Evolutionary conservation across 129 eudicot species (phyloP).

Genomic region (Glebionis coronaria): DNA sequence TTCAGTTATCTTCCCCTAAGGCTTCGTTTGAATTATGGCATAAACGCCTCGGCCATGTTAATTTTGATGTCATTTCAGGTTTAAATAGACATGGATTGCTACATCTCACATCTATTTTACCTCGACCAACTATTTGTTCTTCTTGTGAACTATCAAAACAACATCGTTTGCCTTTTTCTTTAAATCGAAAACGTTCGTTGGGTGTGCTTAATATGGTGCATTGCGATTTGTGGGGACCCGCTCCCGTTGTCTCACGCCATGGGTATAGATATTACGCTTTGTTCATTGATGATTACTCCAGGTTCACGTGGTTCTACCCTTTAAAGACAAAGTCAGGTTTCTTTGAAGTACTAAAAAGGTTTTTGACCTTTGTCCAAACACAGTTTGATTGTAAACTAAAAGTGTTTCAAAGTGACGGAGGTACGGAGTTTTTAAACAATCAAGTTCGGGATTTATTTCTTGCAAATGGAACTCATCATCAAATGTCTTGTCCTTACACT

Average conservation of each 20-base stretch:
- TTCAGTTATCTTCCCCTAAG: too few relatives aligned
- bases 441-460: not conserved
- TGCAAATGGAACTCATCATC: not conserved
- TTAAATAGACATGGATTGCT: too few relatives aligned
- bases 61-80: too few relatives aligned
- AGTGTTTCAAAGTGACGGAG: slow-evolving; percentile 5
- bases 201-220: slow-evolving; percentile 1
- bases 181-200: not conserved
- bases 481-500: not conserved
- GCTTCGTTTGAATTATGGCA: too few relatives aligned
- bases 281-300: not conserved
- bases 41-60: too few relatives aligned
- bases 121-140: too few relatives aligned
- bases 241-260: not conserved
- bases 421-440: slow-evolving; percentile 1
- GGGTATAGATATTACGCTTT: not conserved
- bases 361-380: slow-evolving; percentile 1
- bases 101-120: too few relatives aligned
- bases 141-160: too few relatives aligned
- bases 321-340: not conserved
- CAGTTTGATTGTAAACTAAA: not conserved
- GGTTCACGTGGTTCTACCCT: not conserved
- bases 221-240: slow-evolving; percentile 6
- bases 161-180: too few relatives aligned
- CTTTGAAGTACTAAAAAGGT: not conserved